Evolutionary conservation across 805 yeast genomes (phyloP), one percentile per base, ranked within the genome.

Genomic region (Tetrapisispora iriomotensis): DNA sequence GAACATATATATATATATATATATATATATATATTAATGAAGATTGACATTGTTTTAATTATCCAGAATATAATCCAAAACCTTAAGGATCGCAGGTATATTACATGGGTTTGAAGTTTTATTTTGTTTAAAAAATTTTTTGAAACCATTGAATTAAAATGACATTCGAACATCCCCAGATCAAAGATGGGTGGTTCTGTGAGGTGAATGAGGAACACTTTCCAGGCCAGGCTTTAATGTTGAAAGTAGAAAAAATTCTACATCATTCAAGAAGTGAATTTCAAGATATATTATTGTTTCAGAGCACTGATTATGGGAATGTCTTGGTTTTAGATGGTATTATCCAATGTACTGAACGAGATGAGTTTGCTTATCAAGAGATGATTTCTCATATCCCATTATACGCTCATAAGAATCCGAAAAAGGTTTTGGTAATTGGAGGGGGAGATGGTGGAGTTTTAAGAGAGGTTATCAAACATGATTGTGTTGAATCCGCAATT

Each of bases 381-480:
- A 76, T 85, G 78, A 88, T 87, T 45, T 66, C 94, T 2, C 94
- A 88, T 60, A 62, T 85, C 22, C 88, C 96, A 4, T 54, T 88
- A 41, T 77, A 79, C 73, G 65, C 84, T 9, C 96, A 87, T 62
- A 74, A 75, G 3, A 53, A 68, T 30, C 96, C 96, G 1, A 74
- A 73, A 49, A 72, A 70, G 39, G 94, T 86, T 8, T 71, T 87
- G 37, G 92, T 87, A 23, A 83, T 87, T 51, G 96, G 96, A 21
- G 96, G 96, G 20, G 96, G 96, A 31, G 96, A 87, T 60, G 95
- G 96, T 47, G 96, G 96, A 45, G 95, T 87, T 17, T 65, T 88
- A 27, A 72, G 96, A 52, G 96, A 87, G 60, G 79, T 84, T 14
- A 75, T 85, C 34, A 88, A 87, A 62, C 90, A 82, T 54, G 67